A percentile compares a stretch with the other conserved stretches of the same genome.
These are phyloP conservation scores for Botrytis porri DNA, from an alignment of 2,329 filamentous ascomycete species.

Conservation along the genomic window DNA sequence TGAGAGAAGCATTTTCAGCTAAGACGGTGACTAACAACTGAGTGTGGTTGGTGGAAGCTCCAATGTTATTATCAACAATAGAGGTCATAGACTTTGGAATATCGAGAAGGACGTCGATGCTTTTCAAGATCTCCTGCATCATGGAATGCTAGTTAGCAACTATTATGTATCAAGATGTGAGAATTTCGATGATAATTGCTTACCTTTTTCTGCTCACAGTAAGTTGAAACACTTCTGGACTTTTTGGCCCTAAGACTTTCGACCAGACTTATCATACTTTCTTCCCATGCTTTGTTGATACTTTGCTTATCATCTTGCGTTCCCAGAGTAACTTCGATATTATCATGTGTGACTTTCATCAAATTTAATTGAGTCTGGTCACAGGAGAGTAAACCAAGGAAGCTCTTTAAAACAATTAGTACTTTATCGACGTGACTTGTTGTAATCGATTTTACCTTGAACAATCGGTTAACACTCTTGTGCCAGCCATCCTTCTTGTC, in stretches of 20 bases:
- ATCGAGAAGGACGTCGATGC: background rate
- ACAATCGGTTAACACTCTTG: background rate
- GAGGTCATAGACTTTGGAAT: background rate
- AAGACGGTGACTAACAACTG: background rate
- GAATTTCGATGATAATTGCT: background rate
- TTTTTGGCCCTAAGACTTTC: background rate
- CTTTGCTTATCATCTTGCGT: background rate
- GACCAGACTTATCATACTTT: background rate
- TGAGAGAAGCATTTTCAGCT: background rate
- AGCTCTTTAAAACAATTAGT: background rate
- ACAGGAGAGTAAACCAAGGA: background rate
- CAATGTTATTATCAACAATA: background rate
- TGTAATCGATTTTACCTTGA: background rate
- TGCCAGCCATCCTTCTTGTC: background rate
- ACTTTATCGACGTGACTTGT: background rate
- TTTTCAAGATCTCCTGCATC: background rate
- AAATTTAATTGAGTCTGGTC: background rate
- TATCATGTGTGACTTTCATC: background rate
- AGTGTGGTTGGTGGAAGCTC: background rate
- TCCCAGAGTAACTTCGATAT: background rate
- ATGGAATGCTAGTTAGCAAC: background rate
- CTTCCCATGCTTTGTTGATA: background rate
- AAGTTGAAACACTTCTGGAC: background rate
- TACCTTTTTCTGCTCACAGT: background rate
- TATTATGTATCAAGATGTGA: accelerated